phyloP scores from a whole-genome alignment of 164 flowering plant species.

The Litsea cubeba region DNA sequence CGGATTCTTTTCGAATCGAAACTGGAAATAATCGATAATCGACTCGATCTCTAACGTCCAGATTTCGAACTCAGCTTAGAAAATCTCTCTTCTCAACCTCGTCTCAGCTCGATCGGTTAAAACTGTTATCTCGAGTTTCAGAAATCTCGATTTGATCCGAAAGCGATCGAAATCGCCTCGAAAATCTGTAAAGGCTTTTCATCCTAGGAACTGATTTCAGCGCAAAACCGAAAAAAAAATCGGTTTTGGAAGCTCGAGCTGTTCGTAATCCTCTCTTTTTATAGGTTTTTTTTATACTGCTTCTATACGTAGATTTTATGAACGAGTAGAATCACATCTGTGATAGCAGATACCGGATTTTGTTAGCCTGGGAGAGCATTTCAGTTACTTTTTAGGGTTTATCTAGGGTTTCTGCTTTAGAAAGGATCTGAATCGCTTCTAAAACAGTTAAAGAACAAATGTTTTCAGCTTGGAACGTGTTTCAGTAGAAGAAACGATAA shows the following conservation, averaged over 20 bases:
- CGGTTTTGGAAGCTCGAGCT: background rate
- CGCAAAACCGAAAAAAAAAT: background rate
- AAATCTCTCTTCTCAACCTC: background rate
- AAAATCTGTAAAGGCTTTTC: slow-evolving; percentile 13
- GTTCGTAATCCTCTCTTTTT: background rate
- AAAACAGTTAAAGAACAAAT: background rate
- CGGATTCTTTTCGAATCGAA: too few relatives aligned
- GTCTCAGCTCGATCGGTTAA: slow-evolving; percentile 7
- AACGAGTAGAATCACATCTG: background rate
- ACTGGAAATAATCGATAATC: background rate
- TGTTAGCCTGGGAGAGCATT: background rate
- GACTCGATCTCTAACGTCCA: slow-evolving; percentile 5
- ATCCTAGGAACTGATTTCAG: background rate
- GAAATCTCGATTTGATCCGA: slow-evolving; percentile 3
- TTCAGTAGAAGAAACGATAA: background rate
- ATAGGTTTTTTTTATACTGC: background rate
- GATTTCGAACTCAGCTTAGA: background rate
- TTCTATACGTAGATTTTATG: background rate
- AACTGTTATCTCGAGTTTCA: background rate
- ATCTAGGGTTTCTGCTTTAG: background rate
- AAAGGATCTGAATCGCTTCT: too few relatives aligned
- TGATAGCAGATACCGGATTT: background rate
- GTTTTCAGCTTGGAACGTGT: background rate
- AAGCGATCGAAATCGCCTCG: background rate
- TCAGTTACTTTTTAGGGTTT: background rate